phyloP scores from a whole-genome alignment of 768 basidiomycete species.

The Tricholoma sp. region DNA sequence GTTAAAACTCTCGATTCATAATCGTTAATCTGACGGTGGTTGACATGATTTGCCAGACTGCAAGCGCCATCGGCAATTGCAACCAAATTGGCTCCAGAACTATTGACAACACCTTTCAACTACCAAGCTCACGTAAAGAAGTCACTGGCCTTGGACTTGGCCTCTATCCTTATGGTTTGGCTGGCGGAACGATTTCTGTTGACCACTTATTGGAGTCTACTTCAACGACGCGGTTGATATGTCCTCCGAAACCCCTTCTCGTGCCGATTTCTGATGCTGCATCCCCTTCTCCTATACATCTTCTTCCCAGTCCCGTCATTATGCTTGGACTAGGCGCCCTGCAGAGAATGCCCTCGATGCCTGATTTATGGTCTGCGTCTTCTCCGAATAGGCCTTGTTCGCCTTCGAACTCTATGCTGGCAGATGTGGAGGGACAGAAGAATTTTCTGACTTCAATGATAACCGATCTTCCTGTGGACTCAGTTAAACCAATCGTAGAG shows the following conservation, averaged over 20 bases:
- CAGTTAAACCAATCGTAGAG: too few relatives aligned
- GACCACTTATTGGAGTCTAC: not conserved
- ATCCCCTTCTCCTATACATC: constrained; percentile 11
- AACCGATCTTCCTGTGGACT: not conserved
- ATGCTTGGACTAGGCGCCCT: not conserved
- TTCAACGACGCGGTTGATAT: not conserved
- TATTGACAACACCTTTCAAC: not conserved
- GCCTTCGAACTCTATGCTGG: not conserved
- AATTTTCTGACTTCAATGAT: not conserved
- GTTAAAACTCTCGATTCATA: not conserved
- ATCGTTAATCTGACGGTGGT: not conserved
- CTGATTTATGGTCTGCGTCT: not conserved
- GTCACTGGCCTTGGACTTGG: not conserved
- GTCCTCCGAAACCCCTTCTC: constrained; percentile 6
- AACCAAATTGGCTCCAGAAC: not conserved
- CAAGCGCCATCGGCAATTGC: not conserved
- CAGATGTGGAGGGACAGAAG: not conserved
- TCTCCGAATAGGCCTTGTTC: not conserved
- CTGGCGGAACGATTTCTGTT: not conserved
- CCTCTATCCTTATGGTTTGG: not conserved
- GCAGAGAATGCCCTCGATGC: not conserved
- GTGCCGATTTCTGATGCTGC: not conserved
- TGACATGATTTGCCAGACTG: not conserved
- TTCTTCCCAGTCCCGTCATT: constrained; percentile 1
- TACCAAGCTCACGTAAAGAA: not conserved